Evolutionary conservation across 768 basidiomycete genomes (phyloP), one percentile per base, ranked within the genome.

Genomic region (Harrya chromipes): DNA sequence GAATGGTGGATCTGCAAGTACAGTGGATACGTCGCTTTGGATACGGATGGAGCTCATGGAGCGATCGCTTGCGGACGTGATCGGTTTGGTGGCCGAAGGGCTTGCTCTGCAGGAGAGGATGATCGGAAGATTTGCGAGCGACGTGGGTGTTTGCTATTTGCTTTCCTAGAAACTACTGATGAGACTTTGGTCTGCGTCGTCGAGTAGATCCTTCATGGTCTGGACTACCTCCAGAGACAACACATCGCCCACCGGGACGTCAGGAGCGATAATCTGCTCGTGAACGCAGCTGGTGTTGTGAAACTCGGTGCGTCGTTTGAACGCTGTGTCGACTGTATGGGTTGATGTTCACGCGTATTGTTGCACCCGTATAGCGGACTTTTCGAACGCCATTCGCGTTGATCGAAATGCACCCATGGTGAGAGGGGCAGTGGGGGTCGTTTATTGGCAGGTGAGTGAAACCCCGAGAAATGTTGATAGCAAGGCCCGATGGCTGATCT

Each of bases 31-130:
- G 54, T 78, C 82, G 50, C 67, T 93, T 33, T 93, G 90, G 90
- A 84, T 93, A 42, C 73, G 84, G 54, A 93, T 93, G 90, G 89
- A 91, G 65, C 78, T 92, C 27, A 90, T 93, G 90, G 88, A 90
- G 59, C 76, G 89, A 54, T 90, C 88, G 62, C 71, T 93, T 56
- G 90, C 90, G 58, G 90, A 93, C 64, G 77, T 93, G 40, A 74
- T 92, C 14, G 80, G 74, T 14, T 66, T 90, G 17, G 80, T 79
- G 7, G 77, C 71, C 12, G 74, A 80, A 52, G 87, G 87, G 0
- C 65, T 90, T 33, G 72, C 77, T 57, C 52, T 93, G 42, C 76
- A 80, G 49, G 90, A 93, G 67, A 72, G 80, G 56, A 74, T 81
- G 41, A 78, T 92, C 37, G 87, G 84, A 16, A 72, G 86, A 61